Base-by-base conservation (phyloP, 2,329 filamentous ascomycete genomes). In the Colletotrichum higginsianum region DNA sequence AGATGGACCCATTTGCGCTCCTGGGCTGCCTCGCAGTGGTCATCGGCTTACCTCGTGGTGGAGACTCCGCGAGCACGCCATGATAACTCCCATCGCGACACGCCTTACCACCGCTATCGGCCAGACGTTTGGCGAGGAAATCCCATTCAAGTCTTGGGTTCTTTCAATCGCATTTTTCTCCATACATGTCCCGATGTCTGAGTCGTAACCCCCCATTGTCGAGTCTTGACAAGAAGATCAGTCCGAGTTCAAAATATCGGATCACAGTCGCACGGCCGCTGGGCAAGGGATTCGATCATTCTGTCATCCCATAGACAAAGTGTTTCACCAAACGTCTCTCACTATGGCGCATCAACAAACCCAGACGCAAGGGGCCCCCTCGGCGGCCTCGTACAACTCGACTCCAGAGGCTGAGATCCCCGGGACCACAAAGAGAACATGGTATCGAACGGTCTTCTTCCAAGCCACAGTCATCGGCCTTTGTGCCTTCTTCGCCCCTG, bases 361-460 rank as follows among this genome's bases (percentile, higher is more conserved):
- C 16, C 44, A 47, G 18, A 11, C 16, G 4, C 44, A 35, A 15
- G 42, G 49, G n/a, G 18, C 15, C n/a, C 12, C 18, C 23, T 35
- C 58, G 1, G 8, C 13, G 46, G 26, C 42, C 38, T 16, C 13
- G 15, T 18, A 61, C n/a, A 15, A 2, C 3, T 16, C 21, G 8
- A 44, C 18, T n/a, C 18, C 16, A 2, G 56, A 67, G 15, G 16
- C 35, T 3, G 16, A 9, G 40, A 30, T 18, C 1, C 3, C 21
- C 4, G 21, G 4, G 46, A 52, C 18, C 8, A 18, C 49, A 13
- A 67, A 55, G 4, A 42, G 65, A 26, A 63, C 12, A 30, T 79
- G 77, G 78, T 76, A 70, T 30, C 68, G 75, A 12, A 75, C 76
- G 16, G 76, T 79, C 5, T 78, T 80, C 57, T 79, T 78, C 62